A percentile compares a stretch with the other conserved stretches of the same genome.
Evolutionary conservation across 768 basidiomycete genomes (phyloP).

Genomic region (Termitomyces sp.): DNA sequence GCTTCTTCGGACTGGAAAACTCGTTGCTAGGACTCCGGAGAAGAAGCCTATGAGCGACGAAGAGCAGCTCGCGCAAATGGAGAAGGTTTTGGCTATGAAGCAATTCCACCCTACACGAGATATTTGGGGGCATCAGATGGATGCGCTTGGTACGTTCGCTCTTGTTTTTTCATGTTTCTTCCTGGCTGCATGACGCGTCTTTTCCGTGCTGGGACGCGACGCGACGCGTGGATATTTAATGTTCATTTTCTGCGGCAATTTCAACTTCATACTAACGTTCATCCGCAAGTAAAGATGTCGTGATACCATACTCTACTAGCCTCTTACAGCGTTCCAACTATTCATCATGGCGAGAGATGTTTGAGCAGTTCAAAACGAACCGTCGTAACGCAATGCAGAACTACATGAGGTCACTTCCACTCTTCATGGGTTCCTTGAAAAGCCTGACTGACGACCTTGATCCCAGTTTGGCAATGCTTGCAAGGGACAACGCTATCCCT

Average conservation of each 20-base stretch:
- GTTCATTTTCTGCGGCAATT: not conserved
- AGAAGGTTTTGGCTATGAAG: slow-evolving; percentile 27
- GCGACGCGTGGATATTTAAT: too few relatives aligned
- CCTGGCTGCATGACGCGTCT: not conserved
- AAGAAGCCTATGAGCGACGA: slow-evolving; percentile 21
- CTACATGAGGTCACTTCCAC: slow-evolving; percentile 18
- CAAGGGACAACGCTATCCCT: slow-evolving; percentile 27
- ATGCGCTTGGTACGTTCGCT: slow-evolving; percentile 32
- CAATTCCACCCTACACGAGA: slow-evolving; percentile 32
- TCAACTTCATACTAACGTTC: not conserved
- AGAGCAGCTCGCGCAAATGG: slow-evolving; percentile 30
- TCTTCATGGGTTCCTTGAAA: not conserved
- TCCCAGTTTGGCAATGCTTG: slow-evolving; percentile 23
- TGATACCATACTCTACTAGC: slow-evolving; percentile 24
- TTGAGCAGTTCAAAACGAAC: slow-evolving; percentile 23
- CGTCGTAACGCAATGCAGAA: slow-evolving; percentile 26
- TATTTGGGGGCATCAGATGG: slow-evolving; percentile 33
- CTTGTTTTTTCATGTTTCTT: not conserved
- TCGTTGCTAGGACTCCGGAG: slow-evolving; percentile 7
- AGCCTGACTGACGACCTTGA: not conserved
- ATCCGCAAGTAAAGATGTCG: slow-evolving; percentile 36
- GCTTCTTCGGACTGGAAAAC: not conserved
- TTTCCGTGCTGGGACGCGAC: not conserved
- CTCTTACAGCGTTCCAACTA: slow-evolving; percentile 13
- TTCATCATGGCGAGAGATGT: slow-evolving; percentile 18